Conservation (phyloP, 768 basidiomycete genomes). For the Tulasnella sp. region DNA sequence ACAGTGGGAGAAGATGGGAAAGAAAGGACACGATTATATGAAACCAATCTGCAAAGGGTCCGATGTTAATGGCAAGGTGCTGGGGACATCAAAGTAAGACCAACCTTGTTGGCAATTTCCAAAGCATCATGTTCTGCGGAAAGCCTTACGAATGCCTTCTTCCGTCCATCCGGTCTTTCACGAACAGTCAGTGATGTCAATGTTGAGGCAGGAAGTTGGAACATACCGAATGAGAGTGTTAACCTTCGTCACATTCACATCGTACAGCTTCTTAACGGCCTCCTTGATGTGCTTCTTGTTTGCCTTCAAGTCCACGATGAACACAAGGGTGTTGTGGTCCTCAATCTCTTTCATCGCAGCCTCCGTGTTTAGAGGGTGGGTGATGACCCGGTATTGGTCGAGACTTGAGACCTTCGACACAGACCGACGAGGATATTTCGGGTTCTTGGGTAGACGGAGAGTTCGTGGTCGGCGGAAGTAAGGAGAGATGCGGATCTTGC, state of each 20-base stretch:
- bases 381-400: slow-evolving; percentile 95
- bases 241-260: slow-evolving; percentile 91
- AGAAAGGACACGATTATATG: slow-evolving; percentile 54
- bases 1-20: not conserved
- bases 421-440: slow-evolving; percentile 94
- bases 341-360: slow-evolving; percentile 99
- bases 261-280: slow-evolving; percentile 98
- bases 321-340: slow-evolving; percentile 98
- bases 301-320: slow-evolving; percentile 89
- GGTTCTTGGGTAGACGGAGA: slow-evolving; percentile 72
- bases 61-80: not conserved
- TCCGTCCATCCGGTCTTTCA: slow-evolving; percentile 89
- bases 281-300: slow-evolving; percentile 99
- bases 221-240: slow-evolving; percentile 96
- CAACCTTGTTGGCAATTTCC: slow-evolving; percentile 95
- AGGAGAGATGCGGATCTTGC: slow-evolving; percentile 80
- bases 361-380: slow-evolving; percentile 90
- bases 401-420: slow-evolving; percentile 88
- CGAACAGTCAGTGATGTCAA: not conserved
- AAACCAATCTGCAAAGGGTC: slow-evolving; percentile 69
- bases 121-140: slow-evolving; percentile 94
- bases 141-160: slow-evolving; percentile 97
- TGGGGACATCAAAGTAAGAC: not conserved
- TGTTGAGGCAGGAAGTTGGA: not conserved
- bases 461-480: slow-evolving; percentile 98